Evolutionary conservation across 495 filamentous ascomycete species (phyloP).

Genomic region (Staphylotrichum tortipilum): DNA sequence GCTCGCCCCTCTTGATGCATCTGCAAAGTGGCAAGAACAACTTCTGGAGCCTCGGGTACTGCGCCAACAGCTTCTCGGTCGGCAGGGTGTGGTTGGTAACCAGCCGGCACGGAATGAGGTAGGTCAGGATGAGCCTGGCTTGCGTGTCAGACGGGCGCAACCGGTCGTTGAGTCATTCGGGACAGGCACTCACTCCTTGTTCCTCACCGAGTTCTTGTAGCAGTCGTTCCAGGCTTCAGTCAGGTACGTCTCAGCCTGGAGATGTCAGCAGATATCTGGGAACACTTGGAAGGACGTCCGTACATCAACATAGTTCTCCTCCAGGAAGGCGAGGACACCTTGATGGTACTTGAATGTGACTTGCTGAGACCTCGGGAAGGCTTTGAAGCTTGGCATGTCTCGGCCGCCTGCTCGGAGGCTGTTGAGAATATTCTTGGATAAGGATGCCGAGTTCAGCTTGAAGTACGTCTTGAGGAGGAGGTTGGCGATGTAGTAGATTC

Average conservation of each 20-base stretch:
- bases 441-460: conserved; percentile 78
- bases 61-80: conserved; percentile 55
- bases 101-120: conserved; percentile 85
- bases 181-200: conserved; percentile 58
- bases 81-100: conserved; percentile 81
- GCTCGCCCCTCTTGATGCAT: conserved; percentile 74
- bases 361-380: conserved; percentile 77
- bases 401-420: conserved; percentile 63
- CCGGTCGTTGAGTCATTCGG: background rate
- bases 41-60: conserved; percentile 65
- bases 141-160: conserved; percentile 3
- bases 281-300: background rate
- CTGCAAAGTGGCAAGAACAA: conserved; percentile 68
- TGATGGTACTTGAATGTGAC: conserved; percentile 97
- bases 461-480: conserved; percentile 97
- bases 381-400: conserved; percentile 67
- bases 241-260: conserved; percentile 70
- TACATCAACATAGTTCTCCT: conserved; percentile 81
- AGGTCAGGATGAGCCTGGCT: conserved; percentile 78
- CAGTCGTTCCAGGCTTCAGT: conserved; percentile 71
- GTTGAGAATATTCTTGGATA: conserved; percentile 83
- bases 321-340: conserved; percentile 80
- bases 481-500: conserved; percentile 84
- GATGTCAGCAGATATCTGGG: conserved; percentile 11
- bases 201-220: conserved; percentile 57